Evolutionary conservation across 2,329 filamentous ascomycete genomes (phyloP).

Genomic region (Thielaviopsis populi): DNA sequence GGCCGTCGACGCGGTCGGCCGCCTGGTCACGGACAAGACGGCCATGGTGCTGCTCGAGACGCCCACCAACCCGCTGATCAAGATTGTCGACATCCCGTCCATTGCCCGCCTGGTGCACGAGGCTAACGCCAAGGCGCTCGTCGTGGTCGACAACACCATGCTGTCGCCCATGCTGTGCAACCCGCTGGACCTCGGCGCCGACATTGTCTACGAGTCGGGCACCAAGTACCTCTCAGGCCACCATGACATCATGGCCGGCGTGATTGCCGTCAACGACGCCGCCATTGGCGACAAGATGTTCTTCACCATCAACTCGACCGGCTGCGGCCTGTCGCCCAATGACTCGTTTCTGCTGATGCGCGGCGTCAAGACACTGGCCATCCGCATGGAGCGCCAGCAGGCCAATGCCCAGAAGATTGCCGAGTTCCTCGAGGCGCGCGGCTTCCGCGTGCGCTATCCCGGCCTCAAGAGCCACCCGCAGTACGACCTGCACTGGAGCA

Average conservation of each 20-base stretch:
- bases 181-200: constrained; percentile 83
- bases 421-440: constrained; percentile 75
- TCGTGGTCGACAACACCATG: constrained; percentile 98
- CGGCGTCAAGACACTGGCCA: constrained; percentile 88
- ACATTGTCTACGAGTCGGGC: constrained; percentile 93
- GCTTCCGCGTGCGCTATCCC: constrained; percentile 91
- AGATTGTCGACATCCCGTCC: constrained; percentile 79
- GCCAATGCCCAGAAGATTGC: constrained; percentile 81
- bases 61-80: constrained; percentile 94
- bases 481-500: constrained; percentile 89
- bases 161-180: constrained; percentile 88
- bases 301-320: constrained; percentile 94
- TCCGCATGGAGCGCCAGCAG: constrained; percentile 98
- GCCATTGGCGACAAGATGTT: constrained; percentile 76
- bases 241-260: constrained; percentile 97
- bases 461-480: constrained; percentile 90
- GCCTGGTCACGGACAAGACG: constrained; percentile 62
- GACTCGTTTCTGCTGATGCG: constrained; percentile 93
- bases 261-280: constrained; percentile 78
- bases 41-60: constrained; percentile 93
- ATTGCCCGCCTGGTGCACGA: constrained; percentile 67
- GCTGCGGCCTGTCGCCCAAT: constrained; percentile 85
- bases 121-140: constrained; percentile 61
- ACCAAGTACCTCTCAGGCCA: constrained; percentile 97
- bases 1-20: constrained; percentile 50